Conservation (phyloP, 176 grass and related monocot genomes). For the Carex littledalei region DNA sequence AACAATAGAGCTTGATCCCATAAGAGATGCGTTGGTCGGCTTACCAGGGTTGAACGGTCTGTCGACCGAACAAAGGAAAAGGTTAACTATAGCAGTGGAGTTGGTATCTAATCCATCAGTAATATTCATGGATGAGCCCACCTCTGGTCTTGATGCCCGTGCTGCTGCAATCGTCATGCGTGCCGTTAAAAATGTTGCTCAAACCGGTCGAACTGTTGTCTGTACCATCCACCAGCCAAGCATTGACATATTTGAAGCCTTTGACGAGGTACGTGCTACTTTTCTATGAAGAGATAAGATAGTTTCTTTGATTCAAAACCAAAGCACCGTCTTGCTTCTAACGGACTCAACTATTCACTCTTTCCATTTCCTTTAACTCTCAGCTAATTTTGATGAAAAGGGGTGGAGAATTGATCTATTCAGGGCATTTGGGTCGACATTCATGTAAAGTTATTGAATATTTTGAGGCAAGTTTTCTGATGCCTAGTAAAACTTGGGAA, state of each 20-base stretch:
- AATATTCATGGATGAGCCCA: conserved; percentile 84
- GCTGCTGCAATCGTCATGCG: conserved; percentile 70
- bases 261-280: conserved; percentile 67
- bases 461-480: conserved; percentile 54
- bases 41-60: conserved; percentile 47
- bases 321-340: not conserved
- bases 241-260: conserved; percentile 74
- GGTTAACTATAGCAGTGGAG: conserved; percentile 64
- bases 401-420: conserved; percentile 75
- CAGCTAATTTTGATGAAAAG: conserved; percentile 85
- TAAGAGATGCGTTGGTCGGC: conserved; percentile 62
- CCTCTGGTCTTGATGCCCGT: conserved; percentile 62
- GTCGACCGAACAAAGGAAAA: conserved; percentile 62
- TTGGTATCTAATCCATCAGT: conserved; percentile 72
- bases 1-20: conserved; percentile 68
- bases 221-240: conserved; percentile 84
- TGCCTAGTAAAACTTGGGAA: not conserved
- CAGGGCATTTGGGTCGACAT: conserved; percentile 51
- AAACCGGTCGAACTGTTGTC: conserved; percentile 70
- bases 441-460: conserved; percentile 66
- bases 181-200: conserved; percentile 56
- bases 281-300: too few species aligned
- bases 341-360: not conserved
- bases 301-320: not conserved
- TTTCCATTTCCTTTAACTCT: conserved; percentile 13